Conservation (phyloP, 352 stramenopile species). For the Phytophthora tubulina region DNA sequence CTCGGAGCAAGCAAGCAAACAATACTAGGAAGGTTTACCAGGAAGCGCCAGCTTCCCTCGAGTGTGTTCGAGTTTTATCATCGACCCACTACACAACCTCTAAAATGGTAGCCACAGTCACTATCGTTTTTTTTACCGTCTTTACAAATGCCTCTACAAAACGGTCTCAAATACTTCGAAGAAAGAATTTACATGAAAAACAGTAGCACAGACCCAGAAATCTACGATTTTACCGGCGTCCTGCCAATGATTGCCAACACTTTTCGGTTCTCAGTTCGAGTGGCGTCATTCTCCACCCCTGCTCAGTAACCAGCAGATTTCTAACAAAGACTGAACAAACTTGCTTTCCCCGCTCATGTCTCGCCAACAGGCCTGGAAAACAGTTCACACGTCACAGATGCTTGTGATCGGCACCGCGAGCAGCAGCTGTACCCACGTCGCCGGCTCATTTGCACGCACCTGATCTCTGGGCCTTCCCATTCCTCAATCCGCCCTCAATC, state of each 20-base stretch:
- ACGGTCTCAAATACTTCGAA: too few relatives aligned
- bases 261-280: not conserved
- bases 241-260: not conserved
- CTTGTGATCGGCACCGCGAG: conserved; percentile 23
- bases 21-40: too few relatives aligned
- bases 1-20: too few relatives aligned
- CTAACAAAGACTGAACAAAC: not conserved
- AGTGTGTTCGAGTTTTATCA: too few relatives aligned
- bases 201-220: too few relatives aligned
- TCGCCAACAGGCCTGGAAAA: not conserved
- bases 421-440: conserved; percentile 16
- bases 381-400: conserved; percentile 33
- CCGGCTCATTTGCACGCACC: conserved; percentile 6
- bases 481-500: conserved; percentile 22
- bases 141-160: too few relatives aligned
- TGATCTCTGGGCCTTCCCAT: conserved; percentile 24
- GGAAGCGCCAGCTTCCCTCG: too few relatives aligned
- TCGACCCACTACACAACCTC: too few relatives aligned
- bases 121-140: too few relatives aligned
- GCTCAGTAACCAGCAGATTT: not conserved
- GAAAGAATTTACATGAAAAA: too few relatives aligned
- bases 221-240: not conserved
- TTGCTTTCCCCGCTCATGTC: conserved; percentile 13
- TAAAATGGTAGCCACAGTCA: too few relatives aligned
- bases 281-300: not conserved